Conservation (phyloP, 2,329 filamentous ascomycete genomes). For the Sporothrix sp. region DNA sequence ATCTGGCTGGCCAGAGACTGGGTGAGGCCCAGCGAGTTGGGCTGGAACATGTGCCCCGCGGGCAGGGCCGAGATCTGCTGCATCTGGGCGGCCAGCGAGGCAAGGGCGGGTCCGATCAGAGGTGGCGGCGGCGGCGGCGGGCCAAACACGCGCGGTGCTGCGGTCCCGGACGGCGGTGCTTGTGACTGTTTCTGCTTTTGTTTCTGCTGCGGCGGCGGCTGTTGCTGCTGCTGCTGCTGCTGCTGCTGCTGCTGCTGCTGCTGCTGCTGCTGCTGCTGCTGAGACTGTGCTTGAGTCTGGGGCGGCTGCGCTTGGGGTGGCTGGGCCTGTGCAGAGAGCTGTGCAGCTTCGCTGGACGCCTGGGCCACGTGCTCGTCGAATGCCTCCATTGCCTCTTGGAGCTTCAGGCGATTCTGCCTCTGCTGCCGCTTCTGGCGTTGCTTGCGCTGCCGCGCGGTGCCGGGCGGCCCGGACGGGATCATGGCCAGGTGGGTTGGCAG, state of each 20-base stretch:
- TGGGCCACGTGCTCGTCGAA: slow-evolving; percentile 6
- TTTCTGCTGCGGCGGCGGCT: background rate
- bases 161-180: background rate
- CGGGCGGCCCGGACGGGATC: slow-evolving; percentile 10
- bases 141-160: slow-evolving; percentile 16
- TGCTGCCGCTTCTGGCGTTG: slow-evolving; percentile 19
- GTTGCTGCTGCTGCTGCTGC: background rate
- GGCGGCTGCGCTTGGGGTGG: slow-evolving; percentile 3
- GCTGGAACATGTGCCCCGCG: slow-evolving; percentile 6
- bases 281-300: slow-evolving; percentile 6
- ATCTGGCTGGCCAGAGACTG: background rate
- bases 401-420: slow-evolving; percentile 16
- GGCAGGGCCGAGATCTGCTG: slow-evolving; percentile 9
- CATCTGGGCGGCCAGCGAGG: slow-evolving; percentile 14
- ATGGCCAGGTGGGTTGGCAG: background rate
- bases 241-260: background rate
- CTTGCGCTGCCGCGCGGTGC: slow-evolving; percentile 18
- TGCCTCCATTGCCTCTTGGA: slow-evolving; percentile 11
- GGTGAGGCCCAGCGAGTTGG: background rate
- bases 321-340: background rate
- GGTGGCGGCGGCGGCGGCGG: slow-evolving; percentile 17
- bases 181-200: background rate
- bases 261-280: slow-evolving; percentile 2
- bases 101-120: slow-evolving; percentile 8
- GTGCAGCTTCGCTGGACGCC: background rate